A percentile compares a stretch with the other conserved stretches of the same genome.
Evolutionary conservation across 805 yeast species (phyloP).

Genomic region (Metschnikowia cubensis): DNA sequence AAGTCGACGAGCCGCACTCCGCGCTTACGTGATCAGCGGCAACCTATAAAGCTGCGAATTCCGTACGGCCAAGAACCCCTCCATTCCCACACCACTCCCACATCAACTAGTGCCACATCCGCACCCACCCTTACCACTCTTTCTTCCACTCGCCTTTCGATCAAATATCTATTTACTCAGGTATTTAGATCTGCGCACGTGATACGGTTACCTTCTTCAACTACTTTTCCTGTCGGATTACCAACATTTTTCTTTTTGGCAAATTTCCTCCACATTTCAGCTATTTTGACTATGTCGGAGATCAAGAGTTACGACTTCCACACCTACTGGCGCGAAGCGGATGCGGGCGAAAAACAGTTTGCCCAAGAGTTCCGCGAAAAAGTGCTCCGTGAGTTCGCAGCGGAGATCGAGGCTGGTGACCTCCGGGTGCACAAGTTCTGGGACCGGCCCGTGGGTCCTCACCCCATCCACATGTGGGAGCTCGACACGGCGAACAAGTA

Average conservation of each 20-base stretch:
- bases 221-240: too few relatives aligned
- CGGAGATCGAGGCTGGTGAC: slow-evolving; percentile 38
- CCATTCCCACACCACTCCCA: too few relatives aligned
- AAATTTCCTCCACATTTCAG: not conserved
- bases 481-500: slow-evolving; percentile 36
- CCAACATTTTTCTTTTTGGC: too few relatives aligned
- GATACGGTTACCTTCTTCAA: too few relatives aligned
- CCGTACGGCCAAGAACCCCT: not conserved
- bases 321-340: slow-evolving; percentile 45
- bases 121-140: not conserved
- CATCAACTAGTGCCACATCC: not conserved
- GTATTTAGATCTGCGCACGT: too few relatives aligned
- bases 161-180: too few relatives aligned
- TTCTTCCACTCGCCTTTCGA: too few relatives aligned
- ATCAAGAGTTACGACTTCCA: slow-evolving; percentile 46
- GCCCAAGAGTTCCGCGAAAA: slow-evolving; percentile 38
- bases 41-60: not conserved
- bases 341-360: slow-evolving; percentile 27
- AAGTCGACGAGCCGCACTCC: not conserved
- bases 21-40: not conserved
- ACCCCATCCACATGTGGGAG: slow-evolving; percentile 57
- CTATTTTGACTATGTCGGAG: not conserved
- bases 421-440: slow-evolving; percentile 43
- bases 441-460: slow-evolving; percentile 54
- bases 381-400: slow-evolving; percentile 38